A percentile compares a stretch with the other conserved stretches of the same genome.
These are phyloP conservation scores for Quercus berberidifolia DNA, from an alignment of 306 rosid species.

Conservation along the genomic window DNA sequence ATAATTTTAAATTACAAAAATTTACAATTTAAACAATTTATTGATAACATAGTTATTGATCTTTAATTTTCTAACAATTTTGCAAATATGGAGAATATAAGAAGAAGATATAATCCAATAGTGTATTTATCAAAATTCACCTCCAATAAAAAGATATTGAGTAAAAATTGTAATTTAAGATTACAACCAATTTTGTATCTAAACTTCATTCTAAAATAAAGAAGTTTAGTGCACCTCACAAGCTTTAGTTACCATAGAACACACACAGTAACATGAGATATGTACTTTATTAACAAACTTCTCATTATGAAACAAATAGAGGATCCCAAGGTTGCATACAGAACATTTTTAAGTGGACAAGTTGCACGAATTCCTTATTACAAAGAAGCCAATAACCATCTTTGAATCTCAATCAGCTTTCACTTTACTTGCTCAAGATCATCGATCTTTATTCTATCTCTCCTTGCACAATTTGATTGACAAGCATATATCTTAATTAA, in stretches of 20 bases:
- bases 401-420: conserved; percentile 2
- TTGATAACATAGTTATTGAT: too few species aligned
- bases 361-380: conserved; percentile 1
- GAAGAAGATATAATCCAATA: too few species aligned
- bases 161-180: too few species aligned
- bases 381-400: background rate
- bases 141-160: too few species aligned
- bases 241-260: background rate
- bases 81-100: too few species aligned
- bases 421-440: background rate
- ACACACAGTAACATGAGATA: background rate
- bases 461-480: background rate
- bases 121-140: too few species aligned
- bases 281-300: background rate
- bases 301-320: background rate
- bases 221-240: too few species aligned
- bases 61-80: too few species aligned
- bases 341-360: conserved; percentile 15
- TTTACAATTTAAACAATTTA: too few species aligned
- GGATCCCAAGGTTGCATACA: background rate
- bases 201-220: too few species aligned
- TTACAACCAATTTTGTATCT: too few species aligned
- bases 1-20: too few species aligned
- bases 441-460: background rate
- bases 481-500: background rate